A percentile compares a stretch with the other conserved stretches of the same genome.
phyloP scores from a whole-genome alignment of 2,329 filamentous ascomycete genomes.

The Sporothrix inflata region DNA sequence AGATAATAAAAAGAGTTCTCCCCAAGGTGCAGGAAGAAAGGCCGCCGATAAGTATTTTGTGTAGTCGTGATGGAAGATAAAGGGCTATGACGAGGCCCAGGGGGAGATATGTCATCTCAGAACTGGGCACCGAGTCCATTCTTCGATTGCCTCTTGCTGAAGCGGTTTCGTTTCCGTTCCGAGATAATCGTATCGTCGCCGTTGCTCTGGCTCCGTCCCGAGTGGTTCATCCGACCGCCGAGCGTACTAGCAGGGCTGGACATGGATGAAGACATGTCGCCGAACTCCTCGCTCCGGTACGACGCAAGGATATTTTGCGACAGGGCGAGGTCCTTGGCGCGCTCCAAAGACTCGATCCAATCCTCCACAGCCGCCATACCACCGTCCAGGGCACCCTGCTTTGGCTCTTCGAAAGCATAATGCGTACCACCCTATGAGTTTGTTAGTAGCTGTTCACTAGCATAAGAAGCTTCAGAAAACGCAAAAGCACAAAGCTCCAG shows the following conservation, averaged over 20 bases:
- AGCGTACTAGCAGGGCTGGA: conserved; percentile 79
- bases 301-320: conserved; percentile 70
- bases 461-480: neutral
- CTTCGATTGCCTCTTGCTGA: conserved; percentile 92
- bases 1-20: neutral
- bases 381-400: conserved; percentile 65
- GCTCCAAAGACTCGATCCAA: conserved; percentile 88
- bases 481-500: neutral
- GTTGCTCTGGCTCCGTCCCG: conserved; percentile 61
- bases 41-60: neutral
- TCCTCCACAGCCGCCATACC: conserved; percentile 76
- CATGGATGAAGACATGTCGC: conserved; percentile 69
- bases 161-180: conserved; percentile 63
- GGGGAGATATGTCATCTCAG: conserved; percentile 44
- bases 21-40: neutral
- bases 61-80: neutral
- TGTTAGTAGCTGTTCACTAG: neutral
- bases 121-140: conserved; percentile 92
- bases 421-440: conserved; percentile 77
- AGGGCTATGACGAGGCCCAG: neutral
- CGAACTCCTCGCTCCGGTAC: conserved; percentile 70
- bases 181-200: conserved; percentile 51
- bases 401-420: conserved; percentile 92
- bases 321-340: conserved; percentile 80
- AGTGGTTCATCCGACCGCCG: conserved; percentile 59